Percentiles rank a stretch among this genome's conserved stretches.
Conservation (phyloP, 2,329 filamentous ascomycete species). For the Penicillium sp. region DNA sequence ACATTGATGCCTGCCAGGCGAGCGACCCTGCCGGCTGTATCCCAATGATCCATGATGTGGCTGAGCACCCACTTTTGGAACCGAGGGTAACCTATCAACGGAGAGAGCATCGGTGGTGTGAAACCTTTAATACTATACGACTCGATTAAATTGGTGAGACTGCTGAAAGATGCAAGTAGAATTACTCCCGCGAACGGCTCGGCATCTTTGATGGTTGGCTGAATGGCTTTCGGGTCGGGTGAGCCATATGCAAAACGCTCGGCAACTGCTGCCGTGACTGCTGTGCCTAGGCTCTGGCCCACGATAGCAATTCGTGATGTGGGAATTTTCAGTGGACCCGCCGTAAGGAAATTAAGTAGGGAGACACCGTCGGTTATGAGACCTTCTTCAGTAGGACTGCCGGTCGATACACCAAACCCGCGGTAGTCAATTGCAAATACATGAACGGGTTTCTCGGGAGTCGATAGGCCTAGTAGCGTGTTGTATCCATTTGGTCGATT, state of each 20-base stretch:
- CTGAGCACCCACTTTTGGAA: slow-evolving; percentile 61
- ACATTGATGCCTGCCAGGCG: slow-evolving; percentile 37
- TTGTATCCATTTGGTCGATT: slow-evolving; percentile 76
- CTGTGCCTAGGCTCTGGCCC: slow-evolving; percentile 87
- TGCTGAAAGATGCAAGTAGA: slow-evolving; percentile 76
- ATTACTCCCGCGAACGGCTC: slow-evolving; percentile 76
- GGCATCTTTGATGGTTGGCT: slow-evolving; percentile 43
- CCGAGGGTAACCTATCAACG: slow-evolving; percentile 66
- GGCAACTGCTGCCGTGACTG: slow-evolving; percentile 71
- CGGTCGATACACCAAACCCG: slow-evolving; percentile 78
- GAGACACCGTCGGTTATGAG: slow-evolving; percentile 76
- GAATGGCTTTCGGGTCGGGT: slow-evolving; percentile 30
- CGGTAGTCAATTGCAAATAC: slow-evolving; percentile 89
- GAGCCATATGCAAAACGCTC: slow-evolving; percentile 63
- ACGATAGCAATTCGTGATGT: slow-evolving; percentile 73
- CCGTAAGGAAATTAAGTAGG: slow-evolving; percentile 64
- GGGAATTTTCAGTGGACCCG: slow-evolving; percentile 62
- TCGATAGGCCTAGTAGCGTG: slow-evolving; percentile 68
- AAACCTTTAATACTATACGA: slow-evolving; percentile 77
- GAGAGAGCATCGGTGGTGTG: slow-evolving; percentile 72
- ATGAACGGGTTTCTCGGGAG: slow-evolving; percentile 63
- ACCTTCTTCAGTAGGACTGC: slow-evolving; percentile 76
- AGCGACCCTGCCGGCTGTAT: slow-evolving; percentile 64
- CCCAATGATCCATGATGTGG: slow-evolving; percentile 78
- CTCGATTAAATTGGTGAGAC: slow-evolving; percentile 68